Evolutionary conservation across 192 early-diverging fungal genomes (phyloP).

Genomic region (Funneliformis mosseae): DNA sequence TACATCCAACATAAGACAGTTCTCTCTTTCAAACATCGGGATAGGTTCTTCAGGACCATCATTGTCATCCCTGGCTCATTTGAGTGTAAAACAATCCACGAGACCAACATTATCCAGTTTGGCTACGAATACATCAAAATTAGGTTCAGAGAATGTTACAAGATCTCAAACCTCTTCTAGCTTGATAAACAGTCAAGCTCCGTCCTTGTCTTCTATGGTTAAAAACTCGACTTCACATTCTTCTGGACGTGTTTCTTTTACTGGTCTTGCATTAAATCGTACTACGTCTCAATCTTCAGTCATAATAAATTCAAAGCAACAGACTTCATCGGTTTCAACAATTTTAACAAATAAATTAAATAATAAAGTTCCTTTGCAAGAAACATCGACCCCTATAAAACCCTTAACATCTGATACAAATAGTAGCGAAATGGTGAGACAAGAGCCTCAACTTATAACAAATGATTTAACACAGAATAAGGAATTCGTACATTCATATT

Average conservation of each 20-base stretch:
- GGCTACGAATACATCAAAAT: not conserved
- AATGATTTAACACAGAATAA: not conserved
- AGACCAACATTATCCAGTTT: not conserved
- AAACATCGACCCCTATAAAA: not conserved
- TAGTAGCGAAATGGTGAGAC: not conserved
- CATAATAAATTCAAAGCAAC: not conserved
- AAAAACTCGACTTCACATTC: slow-evolving; percentile 16
- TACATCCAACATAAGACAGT: not conserved
- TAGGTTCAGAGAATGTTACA: not conserved
- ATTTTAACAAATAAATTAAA: not conserved
- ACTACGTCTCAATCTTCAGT: no score
- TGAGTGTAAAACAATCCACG: not conserved
- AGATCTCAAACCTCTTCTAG: not conserved
- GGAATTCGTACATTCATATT: not conserved
- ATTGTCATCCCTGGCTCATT: slow-evolving; percentile 19
- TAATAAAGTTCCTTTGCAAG: not conserved
- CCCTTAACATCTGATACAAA: not conserved
- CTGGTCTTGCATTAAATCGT: not conserved
- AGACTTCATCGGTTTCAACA: not conserved
- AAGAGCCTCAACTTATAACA: not conserved
- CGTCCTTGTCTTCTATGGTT: slow-evolving; percentile 8
- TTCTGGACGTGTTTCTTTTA: not conserved
- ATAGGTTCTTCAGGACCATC: not conserved
- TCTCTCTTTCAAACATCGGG: not conserved
- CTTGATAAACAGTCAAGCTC: not conserved